Evolutionary conservation across 768 basidiomycete genomes (phyloP).

Genomic region (Exidia glandulosa): DNA sequence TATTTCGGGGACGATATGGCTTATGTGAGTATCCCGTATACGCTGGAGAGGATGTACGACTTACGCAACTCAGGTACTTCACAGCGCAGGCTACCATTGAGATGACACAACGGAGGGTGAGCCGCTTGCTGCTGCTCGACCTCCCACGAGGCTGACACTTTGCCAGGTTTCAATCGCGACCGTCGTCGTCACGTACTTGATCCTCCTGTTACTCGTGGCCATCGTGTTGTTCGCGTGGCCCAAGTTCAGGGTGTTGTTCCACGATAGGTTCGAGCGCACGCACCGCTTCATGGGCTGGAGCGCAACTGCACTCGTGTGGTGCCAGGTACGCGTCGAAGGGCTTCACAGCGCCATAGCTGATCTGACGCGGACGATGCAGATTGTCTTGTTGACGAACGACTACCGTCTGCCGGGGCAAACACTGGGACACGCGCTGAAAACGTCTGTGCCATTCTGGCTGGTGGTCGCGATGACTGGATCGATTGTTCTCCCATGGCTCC

Average conservation of each 20-base stretch:
- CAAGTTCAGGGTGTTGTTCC: conserved; percentile 31
- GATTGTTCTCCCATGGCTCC: conserved; percentile 49
- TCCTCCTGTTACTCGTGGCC: conserved; percentile 34
- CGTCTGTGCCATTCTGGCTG: conserved; percentile 44
- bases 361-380: too few relatives aligned
- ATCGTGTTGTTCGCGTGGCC: conserved; percentile 46
- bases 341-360: too few relatives aligned
- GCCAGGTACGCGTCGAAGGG: too few relatives aligned
- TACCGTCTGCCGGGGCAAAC: conserved; percentile 27
- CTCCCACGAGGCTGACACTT: too few relatives aligned
- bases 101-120: conserved; percentile 24
- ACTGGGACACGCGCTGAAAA: conserved; percentile 33
- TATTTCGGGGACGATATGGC: conserved; percentile 42
- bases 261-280: conserved; percentile 43
- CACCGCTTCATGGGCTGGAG: conserved; percentile 52
- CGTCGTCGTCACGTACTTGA: conserved; percentile 39
- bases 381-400: conserved; percentile 42
- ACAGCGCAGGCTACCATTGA: conserved; percentile 42
- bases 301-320: conserved; percentile 42
- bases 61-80: conserved; percentile 18
- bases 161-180: conserved; percentile 22
- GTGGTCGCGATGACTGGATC: conserved; percentile 42
- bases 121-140: too few relatives aligned
- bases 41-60: neutral
- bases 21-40: conserved; percentile 15